Evolutionary conservation across 1,284 basidiomycete species (phyloP).

Genomic region (Cryptococcus sp.): DNA sequence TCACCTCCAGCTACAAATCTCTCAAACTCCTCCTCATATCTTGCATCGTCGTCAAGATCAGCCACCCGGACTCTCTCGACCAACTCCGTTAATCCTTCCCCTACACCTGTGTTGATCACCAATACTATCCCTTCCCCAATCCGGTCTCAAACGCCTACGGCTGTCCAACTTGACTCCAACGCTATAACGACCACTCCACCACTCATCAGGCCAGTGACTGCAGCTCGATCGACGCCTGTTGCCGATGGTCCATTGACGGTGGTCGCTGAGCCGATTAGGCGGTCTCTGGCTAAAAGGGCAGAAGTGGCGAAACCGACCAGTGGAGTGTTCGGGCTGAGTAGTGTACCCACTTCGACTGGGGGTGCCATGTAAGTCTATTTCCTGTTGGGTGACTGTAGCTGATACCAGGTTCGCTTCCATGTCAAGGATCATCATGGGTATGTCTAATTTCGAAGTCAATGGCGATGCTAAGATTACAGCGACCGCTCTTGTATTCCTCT

Average conservation of each 20-base stretch:
- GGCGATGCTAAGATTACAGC: slow-evolving; percentile 1
- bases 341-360: slow-evolving; percentile 6
- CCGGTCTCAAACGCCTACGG: no score
- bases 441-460: neutral
- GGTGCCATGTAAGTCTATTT: slow-evolving; percentile 16
- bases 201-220: no score
- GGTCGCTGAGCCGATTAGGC: no score
- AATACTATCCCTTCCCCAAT: no score
- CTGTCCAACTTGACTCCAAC: no score
- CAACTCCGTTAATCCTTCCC: neutral
- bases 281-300: no score
- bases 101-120: neutral
- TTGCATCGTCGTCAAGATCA: neutral
- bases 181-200: no score
- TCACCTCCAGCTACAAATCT: no score
- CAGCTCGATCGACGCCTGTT: no score
- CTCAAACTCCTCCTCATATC: neutral
- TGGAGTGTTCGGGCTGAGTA: neutral
- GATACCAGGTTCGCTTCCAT: slow-evolving; percentile 16
- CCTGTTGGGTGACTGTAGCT: neutral
- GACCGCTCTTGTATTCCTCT: slow-evolving; percentile 3
- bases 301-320: neutral
- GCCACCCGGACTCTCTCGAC: neutral
- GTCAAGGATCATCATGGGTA: slow-evolving; percentile 15
- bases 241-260: no score